Conservation (phyloP, 257 asterid genomes). For the Scutellaria barbata region DNA sequence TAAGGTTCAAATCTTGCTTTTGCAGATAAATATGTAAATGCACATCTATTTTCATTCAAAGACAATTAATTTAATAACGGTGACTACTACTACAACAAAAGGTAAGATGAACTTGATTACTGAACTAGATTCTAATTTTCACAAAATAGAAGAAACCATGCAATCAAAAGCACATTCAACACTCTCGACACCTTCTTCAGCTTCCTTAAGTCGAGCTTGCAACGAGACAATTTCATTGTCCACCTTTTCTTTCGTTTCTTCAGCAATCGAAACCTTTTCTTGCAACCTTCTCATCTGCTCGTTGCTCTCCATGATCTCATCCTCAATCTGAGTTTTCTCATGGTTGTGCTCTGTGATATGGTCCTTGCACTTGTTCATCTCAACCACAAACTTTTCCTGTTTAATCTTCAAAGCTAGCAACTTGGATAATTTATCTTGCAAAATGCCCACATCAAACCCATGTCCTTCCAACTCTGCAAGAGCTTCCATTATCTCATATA, state of each 20-base stretch:
- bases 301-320: constrained; percentile 49
- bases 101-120: too few species aligned
- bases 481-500: constrained; percentile 58
- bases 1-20: neutral
- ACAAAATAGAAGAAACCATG: constrained; percentile 32
- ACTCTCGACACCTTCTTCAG: constrained; percentile 34
- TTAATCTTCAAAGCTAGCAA: constrained; percentile 44
- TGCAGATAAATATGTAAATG: constrained; percentile 1
- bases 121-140: neutral
- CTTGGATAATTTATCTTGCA: constrained; percentile 44
- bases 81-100: too few species aligned
- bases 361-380: constrained; percentile 33
- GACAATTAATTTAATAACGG: too few species aligned
- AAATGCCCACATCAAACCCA: constrained; percentile 60
- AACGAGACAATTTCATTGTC: constrained; percentile 45
- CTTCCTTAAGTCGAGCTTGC: constrained; percentile 40
- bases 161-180: constrained; percentile 38
- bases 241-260: constrained; percentile 43
- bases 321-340: constrained; percentile 39
- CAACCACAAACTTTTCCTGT: constrained; percentile 40
- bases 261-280: constrained; percentile 42
- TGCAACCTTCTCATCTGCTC: constrained; percentile 52
- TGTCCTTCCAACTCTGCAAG: constrained; percentile 65
- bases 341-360: constrained; percentile 38
- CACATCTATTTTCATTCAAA: neutral